Percentiles rank a stretch among this genome's conserved stretches.
Evolutionary conservation across 148 eudicot species (phyloP).

Genomic region (Rhododendron kiyosumense): DNA sequence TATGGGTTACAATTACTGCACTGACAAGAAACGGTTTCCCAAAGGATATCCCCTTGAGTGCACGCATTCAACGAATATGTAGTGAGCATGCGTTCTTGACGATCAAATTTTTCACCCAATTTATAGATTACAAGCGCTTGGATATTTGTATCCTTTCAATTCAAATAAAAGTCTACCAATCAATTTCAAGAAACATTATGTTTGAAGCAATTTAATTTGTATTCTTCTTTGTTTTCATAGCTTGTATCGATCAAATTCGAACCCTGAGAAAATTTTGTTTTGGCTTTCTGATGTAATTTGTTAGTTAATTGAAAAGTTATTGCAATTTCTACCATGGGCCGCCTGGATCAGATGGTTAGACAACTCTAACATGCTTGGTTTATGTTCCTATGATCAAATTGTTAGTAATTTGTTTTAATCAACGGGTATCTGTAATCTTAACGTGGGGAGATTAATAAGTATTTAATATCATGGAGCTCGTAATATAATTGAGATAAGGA

Average conservation of each 20-base stretch:
- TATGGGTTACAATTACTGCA: constrained; percentile 17
- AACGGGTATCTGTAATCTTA: no score
- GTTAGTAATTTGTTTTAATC: no score
- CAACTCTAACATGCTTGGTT: neutral
- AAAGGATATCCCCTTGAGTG: constrained; percentile 11
- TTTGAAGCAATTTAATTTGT: neutral
- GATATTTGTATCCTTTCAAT: constrained; percentile 1
- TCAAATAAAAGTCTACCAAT: neutral
- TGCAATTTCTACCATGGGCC: neutral
- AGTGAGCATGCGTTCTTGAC: no score
- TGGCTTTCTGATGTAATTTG: neutral
- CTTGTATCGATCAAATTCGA: neutral
- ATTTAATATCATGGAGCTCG: no score
- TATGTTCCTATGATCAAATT: neutral
- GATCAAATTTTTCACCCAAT: neutral
- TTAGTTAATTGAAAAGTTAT: neutral
- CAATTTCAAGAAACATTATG: neutral
- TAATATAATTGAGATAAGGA: no score
- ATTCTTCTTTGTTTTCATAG: neutral
- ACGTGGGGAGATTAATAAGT: no score
- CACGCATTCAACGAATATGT: neutral
- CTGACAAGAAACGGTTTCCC: constrained; percentile 7
- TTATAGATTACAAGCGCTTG: neutral
- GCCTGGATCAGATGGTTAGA: neutral
- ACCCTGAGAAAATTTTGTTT: neutral